Evolutionary conservation across 441 rosid genomes (phyloP), one percentile per base, ranked within the genome.

Genomic region (Sinapis alba): DNA sequence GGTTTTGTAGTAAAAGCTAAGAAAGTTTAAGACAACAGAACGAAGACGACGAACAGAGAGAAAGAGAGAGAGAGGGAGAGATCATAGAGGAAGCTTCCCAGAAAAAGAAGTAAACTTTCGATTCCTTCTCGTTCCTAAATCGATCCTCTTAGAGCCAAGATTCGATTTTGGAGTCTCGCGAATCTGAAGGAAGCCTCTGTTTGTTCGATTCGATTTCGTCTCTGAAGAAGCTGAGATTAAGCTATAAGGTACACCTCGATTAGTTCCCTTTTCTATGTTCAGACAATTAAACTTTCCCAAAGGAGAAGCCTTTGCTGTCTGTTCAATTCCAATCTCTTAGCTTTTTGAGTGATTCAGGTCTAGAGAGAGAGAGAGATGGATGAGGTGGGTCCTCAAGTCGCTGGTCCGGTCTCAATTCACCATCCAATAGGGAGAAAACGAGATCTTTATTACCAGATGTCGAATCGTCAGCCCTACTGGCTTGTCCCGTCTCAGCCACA

Each of bases 351-450:
- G 9, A 27, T 56, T 20, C 21, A n/a, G 21, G 56, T 23, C 8
- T 10, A 23, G 18, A 56, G 19, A 57, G 20, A 23, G 18, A 56
- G 19, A 57, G 20, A 59, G 12, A 92, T 92, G 97, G 96, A 90
- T 78, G 89, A 89, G 71, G 84, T 83, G 2, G 93, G 96, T 70
- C 76, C 90, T 13, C 93, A 88, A 72, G 88, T 87, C 1, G 94
- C 86, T 68, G 54, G 81, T 76, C 85, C 96, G 23, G 62, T 89
- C 19, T 85, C 82, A 54, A 65, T 86, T 53, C 97, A 84, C 56
- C 81, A 82, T 2, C 73, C 86, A 0, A 69, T 85, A 80, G 87
- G 88, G 2, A 83, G 78, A 59, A 93, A 93, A 73, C 88, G 98
- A 2, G 86, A 87, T 80, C 87, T 79, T 72, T 82, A 85, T 23